phyloP scores from a whole-genome alignment of 2,329 filamentous ascomycete genomes.

The Escovopsis weberi region DNA sequence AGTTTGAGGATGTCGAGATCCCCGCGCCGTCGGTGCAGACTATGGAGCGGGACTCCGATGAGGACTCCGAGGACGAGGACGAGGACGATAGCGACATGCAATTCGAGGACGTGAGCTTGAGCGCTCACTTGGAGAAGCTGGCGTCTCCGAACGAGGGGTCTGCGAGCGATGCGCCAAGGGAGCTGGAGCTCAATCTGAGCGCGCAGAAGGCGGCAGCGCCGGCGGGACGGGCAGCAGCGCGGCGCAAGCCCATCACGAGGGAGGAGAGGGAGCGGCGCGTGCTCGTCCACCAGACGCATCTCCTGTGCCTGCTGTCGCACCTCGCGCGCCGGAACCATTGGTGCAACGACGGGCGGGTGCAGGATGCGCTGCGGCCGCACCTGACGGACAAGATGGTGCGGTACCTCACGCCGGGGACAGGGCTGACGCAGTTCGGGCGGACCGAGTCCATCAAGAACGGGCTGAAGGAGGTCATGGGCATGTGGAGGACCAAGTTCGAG shows the following conservation, averaged over 20 bases:
- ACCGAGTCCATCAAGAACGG: slow-evolving; percentile 68
- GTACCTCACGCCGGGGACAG: slow-evolving; percentile 53
- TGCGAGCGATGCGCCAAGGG: slow-evolving; percentile 15
- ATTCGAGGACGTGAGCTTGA: slow-evolving; percentile 36
- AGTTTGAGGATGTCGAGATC: slow-evolving; percentile 36
- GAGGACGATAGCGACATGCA: slow-evolving; percentile 24
- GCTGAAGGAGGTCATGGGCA: slow-evolving; percentile 50
- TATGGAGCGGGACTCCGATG: slow-evolving; percentile 33
- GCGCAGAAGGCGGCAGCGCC: slow-evolving; percentile 24
- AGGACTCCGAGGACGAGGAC: slow-evolving; percentile 28
- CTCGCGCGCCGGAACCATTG: slow-evolving; percentile 66
- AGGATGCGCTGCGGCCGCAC: slow-evolving; percentile 49
- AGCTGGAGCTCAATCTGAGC: slow-evolving; percentile 38
- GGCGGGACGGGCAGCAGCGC: slow-evolving; percentile 19
- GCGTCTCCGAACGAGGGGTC: slow-evolving; percentile 10
- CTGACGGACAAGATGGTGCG: slow-evolving; percentile 50
- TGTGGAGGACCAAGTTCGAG: slow-evolving; percentile 56
- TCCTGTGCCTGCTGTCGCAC: slow-evolving; percentile 72
- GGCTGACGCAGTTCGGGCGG: slow-evolving; percentile 58
- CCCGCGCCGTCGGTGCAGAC: slow-evolving; percentile 37
- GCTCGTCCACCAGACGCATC: slow-evolving; percentile 72
- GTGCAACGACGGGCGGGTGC: slow-evolving; percentile 66
- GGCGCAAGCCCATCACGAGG: slow-evolving; percentile 38
- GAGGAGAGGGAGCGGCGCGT: slow-evolving; percentile 44
- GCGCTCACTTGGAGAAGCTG: slow-evolving; percentile 12